Conservation (phyloP, 2,329 filamentous ascomycete species). For the Colletotrichum tamarilloi region DNA sequence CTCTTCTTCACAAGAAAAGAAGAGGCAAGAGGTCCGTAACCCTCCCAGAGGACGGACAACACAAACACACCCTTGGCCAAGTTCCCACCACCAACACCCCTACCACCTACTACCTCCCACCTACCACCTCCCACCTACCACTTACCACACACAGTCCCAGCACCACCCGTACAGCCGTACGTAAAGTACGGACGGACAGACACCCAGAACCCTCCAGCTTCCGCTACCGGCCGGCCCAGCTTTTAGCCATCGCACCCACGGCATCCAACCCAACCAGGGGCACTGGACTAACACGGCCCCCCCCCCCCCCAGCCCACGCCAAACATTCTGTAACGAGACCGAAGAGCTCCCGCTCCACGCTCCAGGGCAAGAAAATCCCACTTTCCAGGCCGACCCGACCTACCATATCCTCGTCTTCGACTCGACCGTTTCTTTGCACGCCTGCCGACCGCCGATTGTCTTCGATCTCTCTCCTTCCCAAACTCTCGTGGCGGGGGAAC, state of each 20-base stretch:
- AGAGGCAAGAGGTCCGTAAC: background rate
- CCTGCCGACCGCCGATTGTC: constrained; percentile 25
- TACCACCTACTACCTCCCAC: background rate
- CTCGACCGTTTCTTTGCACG: constrained; percentile 23
- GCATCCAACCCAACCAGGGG: constrained; percentile 21
- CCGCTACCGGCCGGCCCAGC: constrained; percentile 30
- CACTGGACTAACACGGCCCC: constrained; percentile 32
- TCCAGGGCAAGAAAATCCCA: constrained; percentile 32
- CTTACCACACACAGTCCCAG: constrained; percentile 1
- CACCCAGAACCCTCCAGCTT: constrained; percentile 7
- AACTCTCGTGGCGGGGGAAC: constrained; percentile 33
- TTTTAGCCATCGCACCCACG: constrained; percentile 22
- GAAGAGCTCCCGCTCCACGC: constrained; percentile 35
- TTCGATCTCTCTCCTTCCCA: constrained; percentile 28
- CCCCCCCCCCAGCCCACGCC: constrained; percentile 26
- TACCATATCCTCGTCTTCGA: constrained; percentile 23
- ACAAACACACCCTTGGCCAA: constrained; percentile 1
- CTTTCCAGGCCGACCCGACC: constrained; percentile 27
- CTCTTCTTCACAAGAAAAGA: background rate
- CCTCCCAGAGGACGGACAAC: background rate
- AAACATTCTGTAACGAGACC: constrained; percentile 36
- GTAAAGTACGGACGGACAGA: background rate
- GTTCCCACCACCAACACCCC: background rate
- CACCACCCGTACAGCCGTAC: constrained; percentile 1
- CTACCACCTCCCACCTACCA: background rate